Percentiles rank a stretch among this genome's conserved stretches.
These are phyloP conservation scores for Neoboletus brunneissimus DNA, from an alignment of 768 basidiomycete species.

Conservation along the genomic window DNA sequence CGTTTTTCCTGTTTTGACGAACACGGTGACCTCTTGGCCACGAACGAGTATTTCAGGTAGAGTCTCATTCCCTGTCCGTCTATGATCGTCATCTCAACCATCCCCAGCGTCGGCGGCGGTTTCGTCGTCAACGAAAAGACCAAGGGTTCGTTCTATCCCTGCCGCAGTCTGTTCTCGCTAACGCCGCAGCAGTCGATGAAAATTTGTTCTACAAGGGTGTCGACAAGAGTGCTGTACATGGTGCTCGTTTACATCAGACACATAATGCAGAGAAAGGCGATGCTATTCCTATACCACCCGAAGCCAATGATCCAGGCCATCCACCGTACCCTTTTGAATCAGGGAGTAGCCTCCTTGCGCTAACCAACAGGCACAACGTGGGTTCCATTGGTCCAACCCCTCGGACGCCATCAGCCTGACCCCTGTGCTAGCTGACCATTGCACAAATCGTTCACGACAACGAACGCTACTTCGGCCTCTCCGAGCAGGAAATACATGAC, in stretches of 20 bases:
- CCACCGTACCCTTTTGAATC: slow-evolving; percentile 85
- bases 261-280: slow-evolving; percentile 40
- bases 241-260: slow-evolving; percentile 70
- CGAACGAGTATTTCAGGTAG: slow-evolving; percentile 89
- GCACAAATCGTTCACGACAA: slow-evolving; percentile 94
- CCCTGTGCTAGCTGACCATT: slow-evolving; percentile 69
- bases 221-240: slow-evolving; percentile 76
- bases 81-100: background rate
- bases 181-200: slow-evolving; percentile 63
- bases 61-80: background rate
- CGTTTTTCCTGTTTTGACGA: slow-evolving; percentile 81
- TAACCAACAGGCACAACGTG: slow-evolving; percentile 81
- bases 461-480: slow-evolving; percentile 76
- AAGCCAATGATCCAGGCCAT: slow-evolving; percentile 39
- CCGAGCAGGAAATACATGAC: slow-evolving; percentile 67
- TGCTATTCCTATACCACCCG: slow-evolving; percentile 5
- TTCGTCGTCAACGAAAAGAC: slow-evolving; percentile 96
- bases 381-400: slow-evolving; percentile 26
- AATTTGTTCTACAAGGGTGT: slow-evolving; percentile 94
- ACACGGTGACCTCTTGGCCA: slow-evolving; percentile 84
- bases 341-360: slow-evolving; percentile 66
- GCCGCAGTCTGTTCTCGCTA: background rate
- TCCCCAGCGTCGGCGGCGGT: slow-evolving; percentile 76
- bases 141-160: slow-evolving; percentile 50
- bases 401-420: slow-evolving; percentile 6